A percentile compares a stretch with the other conserved stretches of the same genome.
Evolutionary conservation across 1,139 yeast genomes (phyloP).

Genomic region (Lodderomyces theae): DNA sequence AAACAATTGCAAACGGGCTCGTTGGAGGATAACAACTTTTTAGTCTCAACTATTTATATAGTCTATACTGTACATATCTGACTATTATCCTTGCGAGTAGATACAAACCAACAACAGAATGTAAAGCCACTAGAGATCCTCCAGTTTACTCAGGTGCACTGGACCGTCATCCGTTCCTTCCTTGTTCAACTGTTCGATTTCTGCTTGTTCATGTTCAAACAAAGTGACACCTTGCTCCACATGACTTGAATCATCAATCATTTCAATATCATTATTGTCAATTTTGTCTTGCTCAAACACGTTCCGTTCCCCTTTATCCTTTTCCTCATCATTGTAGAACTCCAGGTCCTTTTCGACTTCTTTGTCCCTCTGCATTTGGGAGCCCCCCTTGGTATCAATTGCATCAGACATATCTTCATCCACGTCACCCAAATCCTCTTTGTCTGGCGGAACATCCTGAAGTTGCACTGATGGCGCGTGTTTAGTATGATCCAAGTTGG

Average conservation of each 20-base stretch:
- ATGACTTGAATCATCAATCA: conserved; percentile 3
- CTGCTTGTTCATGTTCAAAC: conserved; percentile 38
- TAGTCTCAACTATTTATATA: too few relatives aligned
- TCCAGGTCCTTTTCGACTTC: conserved; percentile 64
- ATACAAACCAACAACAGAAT: too few relatives aligned
- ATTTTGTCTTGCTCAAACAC: conserved; percentile 16
- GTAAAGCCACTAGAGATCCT: too few relatives aligned
- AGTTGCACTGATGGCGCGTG: conserved; percentile 96
- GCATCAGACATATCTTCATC: conserved; percentile 75
- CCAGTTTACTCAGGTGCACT: background rate
- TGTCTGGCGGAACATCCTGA: conserved; percentile 82
- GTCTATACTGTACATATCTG: too few relatives aligned
- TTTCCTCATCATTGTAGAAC: conserved; percentile 62
- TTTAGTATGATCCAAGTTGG: conserved; percentile 81
- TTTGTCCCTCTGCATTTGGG: conserved; percentile 79
- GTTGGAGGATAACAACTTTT: too few relatives aligned
- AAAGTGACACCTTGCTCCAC: conserved; percentile 12
- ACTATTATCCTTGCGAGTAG: too few relatives aligned
- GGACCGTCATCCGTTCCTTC: background rate
- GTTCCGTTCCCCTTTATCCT: conserved; percentile 43
- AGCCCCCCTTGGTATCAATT: conserved; percentile 88
- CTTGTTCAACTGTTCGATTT: conserved; percentile 36
- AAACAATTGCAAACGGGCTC: too few relatives aligned
- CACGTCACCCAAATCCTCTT: conserved; percentile 75
- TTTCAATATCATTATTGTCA: conserved; percentile 5